Evolutionary conservation across 2,329 filamentous ascomycete species (phyloP), one percentile per base, ranked within the genome.

Genomic region (Colletotrichum lupini): DNA sequence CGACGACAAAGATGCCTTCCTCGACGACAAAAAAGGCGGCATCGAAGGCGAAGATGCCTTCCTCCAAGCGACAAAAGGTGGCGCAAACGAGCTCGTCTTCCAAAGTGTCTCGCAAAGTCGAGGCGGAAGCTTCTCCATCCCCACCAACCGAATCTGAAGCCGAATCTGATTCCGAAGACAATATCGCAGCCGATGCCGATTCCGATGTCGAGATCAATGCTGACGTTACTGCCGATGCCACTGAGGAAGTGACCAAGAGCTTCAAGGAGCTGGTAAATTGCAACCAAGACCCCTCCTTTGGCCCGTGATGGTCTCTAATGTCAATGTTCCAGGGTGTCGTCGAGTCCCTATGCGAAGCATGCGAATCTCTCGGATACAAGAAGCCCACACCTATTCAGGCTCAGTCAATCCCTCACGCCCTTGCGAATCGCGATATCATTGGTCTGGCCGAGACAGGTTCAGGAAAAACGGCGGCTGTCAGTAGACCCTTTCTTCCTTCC

Each of bases 391-490:
- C 95, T 0, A 98, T 99, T 76, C 97, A 98, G 82, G 88, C 89
- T 64, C 90, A 97, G 81, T 89, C 95, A 0, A 97, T 98, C 77
- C 96, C 96, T 5, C 81, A 89, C 64, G 95, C 95, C 46, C 87
- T 98, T 4, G 84, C 93, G 79, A 92, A 93, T 65, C 91, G 95
- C 78, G 97, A 98, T 82, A 87, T 98, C 42, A 98, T 99, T 77
- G 97, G 95, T 55, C 88, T 98, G 64, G 97, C 97, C 37, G 96
- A 99, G 84, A 99, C 97, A 0, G 97, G 97, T 77, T 95, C 92
- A 80, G 97, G 97, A 83, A 99, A 98, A 86, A 98, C 97, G 0
- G 96, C 95, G 7, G 95, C 97, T 22, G 61, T 64, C 19, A 55
- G 61, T 49, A 9, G 8, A 49, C 19, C 19, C 4, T 49, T 49